Conservation (phyloP, 192 early-diverging fungal genomes). For the Pilobolus umbonatus region DNA sequence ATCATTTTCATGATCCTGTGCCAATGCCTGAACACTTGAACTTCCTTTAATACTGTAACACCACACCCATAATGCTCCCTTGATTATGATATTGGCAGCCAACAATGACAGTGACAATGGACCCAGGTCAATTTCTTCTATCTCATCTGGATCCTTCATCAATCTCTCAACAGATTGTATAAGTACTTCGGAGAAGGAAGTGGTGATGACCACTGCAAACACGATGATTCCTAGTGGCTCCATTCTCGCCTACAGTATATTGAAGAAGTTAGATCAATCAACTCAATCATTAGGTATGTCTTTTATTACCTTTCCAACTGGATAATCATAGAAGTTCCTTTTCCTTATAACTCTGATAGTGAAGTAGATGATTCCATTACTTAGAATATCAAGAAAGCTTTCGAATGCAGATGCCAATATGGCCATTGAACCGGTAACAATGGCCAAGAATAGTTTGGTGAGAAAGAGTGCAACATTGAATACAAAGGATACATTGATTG, state of each 20-base stretch:
- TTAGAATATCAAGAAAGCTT: slow-evolving; percentile 56
- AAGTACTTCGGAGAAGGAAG: slow-evolving; percentile 62
- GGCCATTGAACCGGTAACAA: slow-evolving; percentile 59
- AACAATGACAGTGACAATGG: slow-evolving; percentile 44
- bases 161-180: slow-evolving; percentile 44
- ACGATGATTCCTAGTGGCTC: slow-evolving; percentile 74
- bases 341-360: slow-evolving; percentile 44
- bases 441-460: slow-evolving; percentile 55
- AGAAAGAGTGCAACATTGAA: slow-evolving; percentile 61
- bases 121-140: slow-evolving; percentile 45
- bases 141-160: slow-evolving; percentile 17
- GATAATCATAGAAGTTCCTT: slow-evolving; percentile 44
- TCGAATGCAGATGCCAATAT: slow-evolving; percentile 68
- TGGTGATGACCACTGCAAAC: slow-evolving; percentile 62
- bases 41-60: slow-evolving; percentile 56
- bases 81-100: slow-evolving; percentile 48
- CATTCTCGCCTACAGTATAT: slow-evolving; percentile 57
- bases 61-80: slow-evolving; percentile 55
- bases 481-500: slow-evolving; percentile 58
- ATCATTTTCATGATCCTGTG: slow-evolving; percentile 74
- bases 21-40: slow-evolving; percentile 58
- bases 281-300: slow-evolving; percentile 59
- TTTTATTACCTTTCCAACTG: slow-evolving; percentile 57
- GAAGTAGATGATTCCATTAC: slow-evolving; percentile 50
- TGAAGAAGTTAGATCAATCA: no score